Conservation (phyloP, 139 green algal genomes). For the Zygnema circumcarinatum region DNA sequence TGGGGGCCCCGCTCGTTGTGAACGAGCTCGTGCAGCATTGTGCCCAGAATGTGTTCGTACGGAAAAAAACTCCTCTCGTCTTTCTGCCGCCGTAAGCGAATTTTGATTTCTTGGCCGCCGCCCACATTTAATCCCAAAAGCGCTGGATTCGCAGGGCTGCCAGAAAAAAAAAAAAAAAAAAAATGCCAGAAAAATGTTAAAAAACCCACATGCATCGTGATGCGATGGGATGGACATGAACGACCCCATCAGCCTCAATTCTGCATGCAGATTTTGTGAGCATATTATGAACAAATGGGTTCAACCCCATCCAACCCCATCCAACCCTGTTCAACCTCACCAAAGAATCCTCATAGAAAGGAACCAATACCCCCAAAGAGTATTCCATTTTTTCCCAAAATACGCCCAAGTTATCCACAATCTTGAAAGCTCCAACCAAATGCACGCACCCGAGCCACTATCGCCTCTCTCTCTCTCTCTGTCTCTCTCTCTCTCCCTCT, state of each 20-base stretch:
- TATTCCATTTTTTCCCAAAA: too few species aligned
- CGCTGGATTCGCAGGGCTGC: constrained; percentile 66
- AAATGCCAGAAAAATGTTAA: neutral
- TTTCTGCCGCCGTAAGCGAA: constrained; percentile 55
- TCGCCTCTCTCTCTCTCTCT: too few species aligned
- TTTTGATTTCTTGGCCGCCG: constrained; percentile 52
- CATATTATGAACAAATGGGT: too few species aligned
- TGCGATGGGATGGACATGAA: neutral
- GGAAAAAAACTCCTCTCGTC: constrained; percentile 67
- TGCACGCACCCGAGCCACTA: too few species aligned
- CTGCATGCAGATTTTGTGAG: too few species aligned
- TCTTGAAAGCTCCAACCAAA: too few species aligned
- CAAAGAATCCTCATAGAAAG: too few species aligned
- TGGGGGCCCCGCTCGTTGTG: constrained; percentile 78
- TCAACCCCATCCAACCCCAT: too few species aligned
- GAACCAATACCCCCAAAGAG: too few species aligned
- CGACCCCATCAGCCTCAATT: neutral
- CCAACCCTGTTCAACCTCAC: too few species aligned
- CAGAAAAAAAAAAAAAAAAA: neutral
- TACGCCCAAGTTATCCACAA: too few species aligned
- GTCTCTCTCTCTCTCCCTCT: too few species aligned
- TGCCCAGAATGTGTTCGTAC: constrained; percentile 80
- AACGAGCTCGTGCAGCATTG: constrained; percentile 88
- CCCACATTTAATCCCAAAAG: constrained; percentile 75
- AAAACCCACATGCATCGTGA: neutral